Evolutionary conservation across 73 alveolate genomes (phyloP).

Genomic region (Paramecium pentaurelia): DNA sequence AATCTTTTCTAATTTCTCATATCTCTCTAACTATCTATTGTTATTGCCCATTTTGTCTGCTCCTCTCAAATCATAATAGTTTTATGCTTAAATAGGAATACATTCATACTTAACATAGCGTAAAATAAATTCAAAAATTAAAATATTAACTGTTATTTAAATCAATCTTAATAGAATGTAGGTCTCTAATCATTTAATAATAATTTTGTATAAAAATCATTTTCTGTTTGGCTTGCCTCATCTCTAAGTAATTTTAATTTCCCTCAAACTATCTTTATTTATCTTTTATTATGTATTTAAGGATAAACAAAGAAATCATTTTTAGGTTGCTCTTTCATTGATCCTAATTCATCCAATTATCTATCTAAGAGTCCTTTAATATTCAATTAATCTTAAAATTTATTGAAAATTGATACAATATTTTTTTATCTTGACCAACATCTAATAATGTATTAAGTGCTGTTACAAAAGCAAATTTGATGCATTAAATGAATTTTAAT

Average conservation of each 20-base stretch:
- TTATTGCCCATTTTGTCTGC: neutral
- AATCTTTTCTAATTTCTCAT: slow-evolving; percentile 76
- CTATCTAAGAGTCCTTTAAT: neutral
- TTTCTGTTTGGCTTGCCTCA: neutral
- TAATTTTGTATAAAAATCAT: neutral
- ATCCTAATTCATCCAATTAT: neutral
- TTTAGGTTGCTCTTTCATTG: neutral
- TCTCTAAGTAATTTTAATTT: neutral
- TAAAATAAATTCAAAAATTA: neutral
- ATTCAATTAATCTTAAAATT: neutral
- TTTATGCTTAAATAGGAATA: neutral
- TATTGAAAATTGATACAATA: neutral
- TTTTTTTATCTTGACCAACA: neutral
- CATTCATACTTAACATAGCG: neutral
- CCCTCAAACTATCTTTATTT: neutral
- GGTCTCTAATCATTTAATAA: neutral
- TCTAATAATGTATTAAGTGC: neutral
- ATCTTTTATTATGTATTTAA: neutral
- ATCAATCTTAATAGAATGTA: slow-evolving; percentile 4
- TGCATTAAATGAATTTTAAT: neutral
- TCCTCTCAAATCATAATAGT: slow-evolving; percentile 6
- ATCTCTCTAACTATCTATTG: slow-evolving; percentile 66
- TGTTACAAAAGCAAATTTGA: neutral
- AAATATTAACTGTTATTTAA: slow-evolving; percentile 13
- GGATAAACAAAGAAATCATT: neutral